Conservation (phyloP, 2,329 filamentous ascomycete genomes). For the Chrysosporium keratinophilum region DNA sequence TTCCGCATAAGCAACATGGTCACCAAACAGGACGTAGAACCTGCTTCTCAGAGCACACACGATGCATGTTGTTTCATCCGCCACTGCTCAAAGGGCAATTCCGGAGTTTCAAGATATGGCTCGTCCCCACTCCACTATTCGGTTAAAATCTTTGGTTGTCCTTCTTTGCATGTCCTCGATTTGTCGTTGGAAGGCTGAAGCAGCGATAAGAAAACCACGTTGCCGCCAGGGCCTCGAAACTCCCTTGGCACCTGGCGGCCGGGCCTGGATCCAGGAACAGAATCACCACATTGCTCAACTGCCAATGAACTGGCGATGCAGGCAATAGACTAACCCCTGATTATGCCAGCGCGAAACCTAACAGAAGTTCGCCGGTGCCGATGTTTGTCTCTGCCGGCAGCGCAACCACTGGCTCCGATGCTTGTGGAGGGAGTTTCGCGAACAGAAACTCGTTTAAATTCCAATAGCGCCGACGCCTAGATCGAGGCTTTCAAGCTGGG, state of each 20-base stretch:
- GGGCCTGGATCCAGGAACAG: constrained; percentile 1
- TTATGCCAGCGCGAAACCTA: not conserved
- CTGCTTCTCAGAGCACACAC: not conserved
- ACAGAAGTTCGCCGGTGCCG: no score
- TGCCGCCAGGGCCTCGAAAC: not conserved
- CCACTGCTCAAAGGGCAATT: no score
- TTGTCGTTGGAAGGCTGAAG: not conserved
- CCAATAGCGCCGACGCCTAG: no score
- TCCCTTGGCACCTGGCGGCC: not conserved
- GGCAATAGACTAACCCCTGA: not conserved
- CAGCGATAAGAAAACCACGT: not conserved
- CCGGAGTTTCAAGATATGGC: no score
- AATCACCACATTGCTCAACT: not conserved
- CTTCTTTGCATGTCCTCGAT: not conserved
- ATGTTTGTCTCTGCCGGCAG: no score
- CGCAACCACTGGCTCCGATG: not conserved
- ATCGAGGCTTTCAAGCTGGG: no score
- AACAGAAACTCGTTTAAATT: no score
- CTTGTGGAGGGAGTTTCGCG: not conserved
- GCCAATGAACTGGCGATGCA: not conserved
- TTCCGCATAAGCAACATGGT: no score
- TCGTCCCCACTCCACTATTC: no score
- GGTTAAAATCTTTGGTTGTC: no score
- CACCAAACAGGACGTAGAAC: no score
- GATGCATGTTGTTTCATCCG: not conserved